A percentile compares a stretch with the other conserved stretches of the same genome.
These are phyloP conservation scores for Moesziomyces aphidis DNA, from an alignment of 1,284 basidiomycete genomes.

Conservation along the genomic window DNA sequence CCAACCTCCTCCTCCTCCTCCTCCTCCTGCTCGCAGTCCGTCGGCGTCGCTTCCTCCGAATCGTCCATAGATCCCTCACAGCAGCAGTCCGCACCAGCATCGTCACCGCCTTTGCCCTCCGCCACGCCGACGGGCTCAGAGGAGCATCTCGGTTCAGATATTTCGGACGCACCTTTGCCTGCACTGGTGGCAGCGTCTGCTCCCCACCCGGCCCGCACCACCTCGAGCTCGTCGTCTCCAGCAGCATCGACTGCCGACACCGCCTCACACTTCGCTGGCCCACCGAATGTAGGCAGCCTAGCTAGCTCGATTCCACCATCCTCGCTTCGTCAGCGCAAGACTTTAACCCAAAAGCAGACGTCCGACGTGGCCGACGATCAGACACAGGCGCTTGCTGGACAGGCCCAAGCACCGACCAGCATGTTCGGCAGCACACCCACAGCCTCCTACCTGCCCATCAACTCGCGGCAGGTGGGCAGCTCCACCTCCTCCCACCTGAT, in stretches of 20 bases:
- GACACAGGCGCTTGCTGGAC: background rate
- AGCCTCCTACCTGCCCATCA: conserved; percentile 45
- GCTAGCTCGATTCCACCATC: conserved; percentile 4
- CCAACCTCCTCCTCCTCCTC: conserved; percentile 16
- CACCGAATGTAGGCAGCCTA: conserved; percentile 1
- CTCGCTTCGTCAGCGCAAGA: conserved; percentile 29
- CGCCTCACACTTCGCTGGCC: background rate
- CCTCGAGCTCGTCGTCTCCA: background rate
- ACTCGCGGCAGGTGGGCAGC: conserved; percentile 19
- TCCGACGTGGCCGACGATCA: no score
- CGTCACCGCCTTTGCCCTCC: background rate
- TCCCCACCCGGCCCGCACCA: no score
- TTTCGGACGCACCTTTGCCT: no score
- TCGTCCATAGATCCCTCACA: background rate
- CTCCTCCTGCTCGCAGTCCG: conserved; percentile 1
- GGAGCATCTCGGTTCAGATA: no score
- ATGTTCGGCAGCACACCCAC: conserved; percentile 39
- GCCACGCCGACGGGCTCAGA: no score
- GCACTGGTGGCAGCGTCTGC: no score
- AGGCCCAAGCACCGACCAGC: conserved; percentile 2
- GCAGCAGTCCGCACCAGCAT: background rate
- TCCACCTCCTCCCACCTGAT: conserved; percentile 30
- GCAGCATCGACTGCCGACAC: background rate
- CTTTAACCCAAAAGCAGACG: background rate
- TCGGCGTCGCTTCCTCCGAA: background rate